Base-by-base conservation (phyloP, 2,329 filamentous ascomycete species). In the Dothidotthia symphoricarpi region DNA sequence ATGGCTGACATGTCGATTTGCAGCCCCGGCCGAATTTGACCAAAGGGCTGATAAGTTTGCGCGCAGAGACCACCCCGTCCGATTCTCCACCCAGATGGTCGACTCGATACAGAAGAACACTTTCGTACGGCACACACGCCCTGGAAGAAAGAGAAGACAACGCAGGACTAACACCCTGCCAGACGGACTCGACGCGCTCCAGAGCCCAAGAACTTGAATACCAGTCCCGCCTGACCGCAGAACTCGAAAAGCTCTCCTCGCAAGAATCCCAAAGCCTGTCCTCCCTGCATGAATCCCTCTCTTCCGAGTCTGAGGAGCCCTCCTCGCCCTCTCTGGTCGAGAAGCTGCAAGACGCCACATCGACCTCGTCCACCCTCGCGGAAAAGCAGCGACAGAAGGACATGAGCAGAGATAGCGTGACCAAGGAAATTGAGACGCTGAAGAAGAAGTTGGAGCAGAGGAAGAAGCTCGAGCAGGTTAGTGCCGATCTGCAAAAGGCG, bases 111-210 rank as follows among this genome's bases (percentile, higher is more conserved):
- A 95, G 68, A 80, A 81, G 46, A 95, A 82, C 73, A 78, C 85
- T 56, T 89, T 96, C 81, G 90, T 95, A 78, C 38, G 55, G 43
- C 11, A 13, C 28, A 24, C 9, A 13, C 24, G 13, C 4, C 9
- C 22, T n/a, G 29, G 24, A 14, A 17, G 24, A 29, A 16, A n/a
- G 25, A 16, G 8, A 14, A 15, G 15, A 26, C 30, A 32, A 10
- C 30, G 27, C 33, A 16, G 31, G 24, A 22, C 49, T 41, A 44
- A 54, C 33, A 32, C 24, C 31, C 15, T n/a, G 34, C 19, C 64
- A 97, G 91, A 91, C 86, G 70, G 90, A 97, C 73, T 82, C 83
- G 43, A 90, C 88, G 51, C 89, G 91, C 64, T 78, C 85, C 59
- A 87, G 87, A 71, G 76, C 83, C 61, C 74, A 88, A 67, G 91